phyloP scores from a whole-genome alignment of 768 basidiomycete species.

The Trametes cubensis region DNA sequence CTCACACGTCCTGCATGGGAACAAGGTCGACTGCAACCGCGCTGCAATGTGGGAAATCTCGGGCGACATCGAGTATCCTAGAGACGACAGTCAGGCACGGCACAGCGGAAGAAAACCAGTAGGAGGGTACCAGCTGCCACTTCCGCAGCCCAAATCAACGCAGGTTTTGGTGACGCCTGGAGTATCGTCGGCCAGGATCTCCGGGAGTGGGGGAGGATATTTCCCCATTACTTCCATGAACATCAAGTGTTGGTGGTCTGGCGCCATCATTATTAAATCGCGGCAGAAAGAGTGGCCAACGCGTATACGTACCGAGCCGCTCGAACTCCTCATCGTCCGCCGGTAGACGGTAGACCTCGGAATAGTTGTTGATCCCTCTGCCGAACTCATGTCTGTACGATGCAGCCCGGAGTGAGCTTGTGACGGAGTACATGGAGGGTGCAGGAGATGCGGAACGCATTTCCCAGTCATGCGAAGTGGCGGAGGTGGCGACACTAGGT shows the following conservation, averaged over 20 bases:
- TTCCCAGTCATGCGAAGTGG: conserved; percentile 60
- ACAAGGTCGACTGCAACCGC: conserved; percentile 79
- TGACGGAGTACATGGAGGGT: conserved; percentile 71
- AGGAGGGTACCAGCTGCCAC: conserved; percentile 65
- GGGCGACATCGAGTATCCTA: conserved; percentile 78
- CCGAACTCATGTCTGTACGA: conserved; percentile 70
- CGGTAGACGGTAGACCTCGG: conserved; percentile 76
- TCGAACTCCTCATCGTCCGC: conserved; percentile 79
- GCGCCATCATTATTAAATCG: conserved; percentile 7
- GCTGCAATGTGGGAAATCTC: conserved; percentile 68
- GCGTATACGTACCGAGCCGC: conserved; percentile 55
- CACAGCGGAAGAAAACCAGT: neutral
- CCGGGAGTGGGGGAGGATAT: conserved; percentile 59
- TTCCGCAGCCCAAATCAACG: conserved; percentile 80
- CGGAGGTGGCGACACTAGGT: conserved; percentile 48
- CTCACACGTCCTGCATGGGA: conserved; percentile 75
- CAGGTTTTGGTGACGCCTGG: conserved; percentile 61
- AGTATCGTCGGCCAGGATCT: conserved; percentile 61
- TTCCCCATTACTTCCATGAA: conserved; percentile 67
- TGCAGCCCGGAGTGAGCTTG: conserved; percentile 60
- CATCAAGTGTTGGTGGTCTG: conserved; percentile 71
- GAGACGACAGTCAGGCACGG: conserved; percentile 12
- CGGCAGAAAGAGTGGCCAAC: neutral
- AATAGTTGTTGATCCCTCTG: conserved; percentile 72
- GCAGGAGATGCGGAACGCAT: conserved; percentile 67